Base-by-base conservation (phyloP, 345 rosid species). In the Combretum micranthum region DNA sequence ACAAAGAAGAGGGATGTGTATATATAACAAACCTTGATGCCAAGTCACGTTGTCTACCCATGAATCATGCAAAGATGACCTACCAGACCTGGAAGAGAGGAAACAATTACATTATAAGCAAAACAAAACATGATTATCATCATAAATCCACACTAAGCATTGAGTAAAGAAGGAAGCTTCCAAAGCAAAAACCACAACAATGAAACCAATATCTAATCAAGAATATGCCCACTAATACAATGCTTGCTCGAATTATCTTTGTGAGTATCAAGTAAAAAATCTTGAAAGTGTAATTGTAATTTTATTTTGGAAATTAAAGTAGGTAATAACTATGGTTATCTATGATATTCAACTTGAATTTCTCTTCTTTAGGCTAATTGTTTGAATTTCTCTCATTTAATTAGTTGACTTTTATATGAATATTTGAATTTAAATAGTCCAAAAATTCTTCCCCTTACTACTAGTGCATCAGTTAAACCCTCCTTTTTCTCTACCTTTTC, bases 31-130 rank as follows among this genome's bases (percentile, higher is more conserved):
- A 93, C 99, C 99, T 87, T 87, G 83, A 80, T 82, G 78, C 97
- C 97, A 87, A 52, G 68, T 76, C 57, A 93, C 86, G 57, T 67
- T 75, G 53, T 73, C 67, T 19, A 85, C 84, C 99, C 99, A 93
- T 25, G 87, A 67, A 61, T 90, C 96, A 58, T 51, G 84, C 64
- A 78, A 53, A 48, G 91, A 82, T 22, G 95, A 70, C 76, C 80
- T 74, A 13, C 97, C 99, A 65, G 99, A 87, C 76, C 99, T 89
- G 67, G 47, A 72, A 61, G 17, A 53, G 56, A 59, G 43, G 63
- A 60, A 43, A 42, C 50, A n/a, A n/a, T n/a, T n/a, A n/a, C n/a
- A 44, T 11, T 32, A 42, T 39, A n/a, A 49, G 11, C 21, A 12
- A 22, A 23, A 47, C 3, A 12, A 53, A n/a, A 15, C 25, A 45